Conservation (phyloP, 148 eudicot species). For the Amaranthus hypochondriacus region DNA sequence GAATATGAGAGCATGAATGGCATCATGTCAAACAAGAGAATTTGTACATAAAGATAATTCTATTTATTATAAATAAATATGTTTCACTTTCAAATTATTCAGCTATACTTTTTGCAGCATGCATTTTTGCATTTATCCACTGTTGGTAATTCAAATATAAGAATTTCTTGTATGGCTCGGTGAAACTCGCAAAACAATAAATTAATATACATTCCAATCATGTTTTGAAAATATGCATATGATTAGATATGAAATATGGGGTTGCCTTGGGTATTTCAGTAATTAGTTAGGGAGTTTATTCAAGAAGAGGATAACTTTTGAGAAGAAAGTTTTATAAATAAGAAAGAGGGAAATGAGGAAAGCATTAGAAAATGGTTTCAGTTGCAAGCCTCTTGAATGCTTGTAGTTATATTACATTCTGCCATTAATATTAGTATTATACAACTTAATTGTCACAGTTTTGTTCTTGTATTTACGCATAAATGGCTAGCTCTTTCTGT, state of each 20-base stretch:
- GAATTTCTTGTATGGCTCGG: background rate
- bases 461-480: too few species aligned
- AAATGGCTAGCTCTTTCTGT: too few species aligned
- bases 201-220: background rate
- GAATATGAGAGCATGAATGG: conserved; percentile 22
- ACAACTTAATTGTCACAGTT: too few species aligned
- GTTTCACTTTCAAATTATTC: conserved; percentile 1
- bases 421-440: too few species aligned
- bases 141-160: background rate
- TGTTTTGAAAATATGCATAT: background rate
- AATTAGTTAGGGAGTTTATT: too few species aligned
- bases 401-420: too few species aligned
- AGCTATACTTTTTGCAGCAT: background rate
- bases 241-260: background rate
- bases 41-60: conserved; percentile 21
- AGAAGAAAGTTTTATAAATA: too few species aligned
- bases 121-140: background rate
- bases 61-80: conserved; percentile 8
- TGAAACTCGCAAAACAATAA: background rate
- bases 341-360: too few species aligned
- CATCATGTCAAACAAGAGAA: conserved; percentile 20
- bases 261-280: too few species aligned
- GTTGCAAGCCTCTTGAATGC: too few species aligned
- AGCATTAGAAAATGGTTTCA: too few species aligned
- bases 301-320: too few species aligned